Base-by-base conservation (phyloP, 106 monocot genomes). In the Chionographis japonica region DNA sequence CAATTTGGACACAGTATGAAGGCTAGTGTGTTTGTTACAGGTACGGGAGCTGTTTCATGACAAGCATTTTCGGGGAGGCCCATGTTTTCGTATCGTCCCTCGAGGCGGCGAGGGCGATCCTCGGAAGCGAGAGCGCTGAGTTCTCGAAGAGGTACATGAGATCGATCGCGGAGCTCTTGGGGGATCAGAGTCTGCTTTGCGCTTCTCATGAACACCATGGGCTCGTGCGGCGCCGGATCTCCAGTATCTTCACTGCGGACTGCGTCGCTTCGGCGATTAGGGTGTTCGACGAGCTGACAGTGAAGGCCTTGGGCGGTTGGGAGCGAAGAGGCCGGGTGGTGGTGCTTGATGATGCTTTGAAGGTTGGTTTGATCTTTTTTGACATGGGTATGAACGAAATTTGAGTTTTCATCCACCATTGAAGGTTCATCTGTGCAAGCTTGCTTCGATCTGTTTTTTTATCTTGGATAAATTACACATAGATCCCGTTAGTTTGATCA, bases 21-120 rank as follows among this genome's bases (percentile, higher is more conserved):
- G 13, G 4, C 4, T 19, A 56, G 12, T 40, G 13, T 39, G 4
- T 4, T 61, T 42, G 65, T 12, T 74, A 40, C 61, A 85, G 88
- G 66, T 86, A 83, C 49, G 88, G 92, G 42, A 70, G 78, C 53
- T 88, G 88, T 60, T 93, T 93, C 70, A 85, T 71, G 46, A 93
- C 92, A 27, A 81, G 17, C 41, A 76, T 93, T 35, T 83, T 88
- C 50, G 83, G 85, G 4, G 73, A 77, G 12, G 85, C 75, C 10
- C 88, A 88, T 66, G 83, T 92, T 16, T 92, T 92, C 43, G 70
- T 86, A 3, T 88, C 88, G 4, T 75, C 75, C 9, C 55, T 62
- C 11, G 61, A 74, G 27, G 65, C 79, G 9, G 85, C 80, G 4
- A 83, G 74, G 54, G 18, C 67, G 13, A 73, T 86, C 43, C 70